Conservation (phyloP, 2,329 filamentous ascomycete genomes). For the Nannizziopsis arthrosporioides region DNA sequence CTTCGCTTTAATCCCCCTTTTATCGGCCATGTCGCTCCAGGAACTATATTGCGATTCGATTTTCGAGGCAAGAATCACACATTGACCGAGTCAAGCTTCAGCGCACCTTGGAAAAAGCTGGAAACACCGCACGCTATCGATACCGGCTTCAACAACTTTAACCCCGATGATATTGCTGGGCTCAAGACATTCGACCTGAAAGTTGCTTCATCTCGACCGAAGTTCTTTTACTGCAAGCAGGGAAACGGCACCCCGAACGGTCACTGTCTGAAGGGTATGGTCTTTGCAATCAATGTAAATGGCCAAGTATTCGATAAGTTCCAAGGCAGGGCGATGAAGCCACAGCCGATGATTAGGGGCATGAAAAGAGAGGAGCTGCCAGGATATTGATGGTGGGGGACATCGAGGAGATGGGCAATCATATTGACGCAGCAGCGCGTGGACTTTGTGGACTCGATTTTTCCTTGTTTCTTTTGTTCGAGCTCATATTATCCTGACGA, state of each 20-base stretch:
- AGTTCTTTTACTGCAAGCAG: slow-evolving; percentile 70
- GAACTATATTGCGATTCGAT: slow-evolving; percentile 61
- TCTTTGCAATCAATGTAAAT: slow-evolving; percentile 65
- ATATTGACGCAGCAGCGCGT: too few species aligned
- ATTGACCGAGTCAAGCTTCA: slow-evolving; percentile 59
- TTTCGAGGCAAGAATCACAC: slow-evolving; percentile 66
- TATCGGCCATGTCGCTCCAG: slow-evolving; percentile 46
- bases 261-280: slow-evolving; percentile 67
- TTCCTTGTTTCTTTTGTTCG: too few species aligned
- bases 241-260: slow-evolving; percentile 16
- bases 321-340: slow-evolving; percentile 53
- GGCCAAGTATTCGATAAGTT: slow-evolving; percentile 62
- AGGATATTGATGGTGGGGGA: neutral
- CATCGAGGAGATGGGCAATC: neutral
- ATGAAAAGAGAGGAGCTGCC: neutral
- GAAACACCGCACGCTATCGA: slow-evolving; percentile 49
- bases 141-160: slow-evolving; percentile 53
- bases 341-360: slow-evolving; percentile 10
- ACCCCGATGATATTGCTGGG: slow-evolving; percentile 64
- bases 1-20: slow-evolving; percentile 52
- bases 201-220: slow-evolving; percentile 41
- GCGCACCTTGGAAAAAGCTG: slow-evolving; percentile 53
- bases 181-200: slow-evolving; percentile 31
- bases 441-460: too few species aligned
- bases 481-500: too few species aligned